Evolutionary conservation across 805 yeast species (phyloP), one percentile per base, ranked within the genome.

Genomic region (Blastobotrys peoriensis): DNA sequence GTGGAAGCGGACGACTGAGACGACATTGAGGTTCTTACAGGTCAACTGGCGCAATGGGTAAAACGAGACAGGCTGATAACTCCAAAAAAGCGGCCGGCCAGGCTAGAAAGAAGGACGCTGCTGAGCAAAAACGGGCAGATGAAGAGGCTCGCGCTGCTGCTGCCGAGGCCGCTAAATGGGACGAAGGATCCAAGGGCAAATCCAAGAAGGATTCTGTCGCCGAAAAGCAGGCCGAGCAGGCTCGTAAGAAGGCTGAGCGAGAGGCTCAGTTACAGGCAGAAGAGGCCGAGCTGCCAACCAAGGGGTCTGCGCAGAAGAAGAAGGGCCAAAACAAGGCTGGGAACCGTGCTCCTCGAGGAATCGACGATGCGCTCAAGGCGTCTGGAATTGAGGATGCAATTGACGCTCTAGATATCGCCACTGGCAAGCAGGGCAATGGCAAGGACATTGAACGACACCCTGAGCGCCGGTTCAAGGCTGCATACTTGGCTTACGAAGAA

Each of bases 401-500:
- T 50, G 86, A 84, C 43, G 94, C 94, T 3, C 70, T 86, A 58
- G 73, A 85, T 3, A 70, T 86, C 62, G 74, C 88, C 9, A 67
- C 70, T 19, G 75, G 69, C 38, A 76, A 70, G 43, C 76, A 72
- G 22, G 81, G 81, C 25, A 64, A 68, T 35, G 58, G 56, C 48
- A 79, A 79, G 57, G 86, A 79, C 42, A 70, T 86, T 42, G 95
- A 86, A 48, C 79, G 87, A 63, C 95, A 86, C 55, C 95, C 95
- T 6, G 95, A 86, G 68, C 77, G 94, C 65, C 76, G 95, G 59
- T 83, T 81, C 65, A 86, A 85, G 68, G 86, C 91, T 20, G 95
- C 95, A 0, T 70, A 70, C 45, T 71, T 77, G 9, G 86, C 85
- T 1, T 86, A 66, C 57, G 86, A 85, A 56, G 91, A 80, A 50